Conservation (phyloP, 2,329 filamentous ascomycete genomes). For the Penicillium sp. region DNA sequence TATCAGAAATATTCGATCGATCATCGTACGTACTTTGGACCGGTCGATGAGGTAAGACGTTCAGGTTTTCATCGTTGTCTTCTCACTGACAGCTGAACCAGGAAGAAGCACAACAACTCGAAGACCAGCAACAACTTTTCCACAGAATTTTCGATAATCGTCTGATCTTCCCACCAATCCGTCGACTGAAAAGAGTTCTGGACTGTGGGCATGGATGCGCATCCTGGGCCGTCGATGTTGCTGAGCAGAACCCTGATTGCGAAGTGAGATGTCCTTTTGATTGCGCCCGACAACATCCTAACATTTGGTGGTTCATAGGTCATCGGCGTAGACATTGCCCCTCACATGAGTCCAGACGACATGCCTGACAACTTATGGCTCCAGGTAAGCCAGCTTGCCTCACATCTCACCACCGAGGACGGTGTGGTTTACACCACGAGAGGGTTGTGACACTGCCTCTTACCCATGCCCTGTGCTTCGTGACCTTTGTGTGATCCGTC, state of each 20-base stretch:
- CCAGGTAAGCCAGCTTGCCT: conserved; percentile 49
- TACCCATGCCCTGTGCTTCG: background rate
- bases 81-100: conserved; percentile 36
- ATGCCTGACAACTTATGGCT: conserved; percentile 66
- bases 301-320: conserved; percentile 52
- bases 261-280: conserved; percentile 52
- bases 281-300: conserved; percentile 11
- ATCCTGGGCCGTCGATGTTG: conserved; percentile 69
- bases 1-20: conserved; percentile 68
- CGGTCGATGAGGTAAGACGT: conserved; percentile 66
- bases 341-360: conserved; percentile 66
- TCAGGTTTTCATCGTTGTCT: conserved; percentile 2
- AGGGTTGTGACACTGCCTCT: background rate
- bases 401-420: background rate
- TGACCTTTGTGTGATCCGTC: background rate
- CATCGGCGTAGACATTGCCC: conserved; percentile 69
- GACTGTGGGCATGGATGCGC: conserved; percentile 74
- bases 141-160: conserved; percentile 64
- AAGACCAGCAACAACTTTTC: conserved; percentile 63
- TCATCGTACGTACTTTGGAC: conserved; percentile 65
- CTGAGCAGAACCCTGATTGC: conserved; percentile 62
- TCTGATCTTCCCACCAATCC: conserved; percentile 68
- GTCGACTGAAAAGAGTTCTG: conserved; percentile 58
- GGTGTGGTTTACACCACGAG: background rate
- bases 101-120: conserved; percentile 68